Conservation (phyloP, 371 early-diverging fungal genomes). For the Mortierella sp. region DNA sequence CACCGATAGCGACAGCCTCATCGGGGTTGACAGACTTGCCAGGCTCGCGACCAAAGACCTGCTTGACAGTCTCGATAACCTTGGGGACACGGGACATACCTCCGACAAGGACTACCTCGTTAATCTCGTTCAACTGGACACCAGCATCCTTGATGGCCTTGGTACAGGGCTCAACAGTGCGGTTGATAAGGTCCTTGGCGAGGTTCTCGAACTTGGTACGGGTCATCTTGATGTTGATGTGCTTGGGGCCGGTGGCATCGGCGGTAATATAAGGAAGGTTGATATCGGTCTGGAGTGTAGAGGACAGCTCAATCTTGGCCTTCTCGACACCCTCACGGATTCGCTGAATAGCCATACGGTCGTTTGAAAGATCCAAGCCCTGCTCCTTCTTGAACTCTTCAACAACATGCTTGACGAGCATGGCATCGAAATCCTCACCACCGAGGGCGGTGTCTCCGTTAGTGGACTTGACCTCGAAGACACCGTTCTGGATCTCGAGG, state of each 20-base stretch:
- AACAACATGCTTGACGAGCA: conserved; percentile 86
- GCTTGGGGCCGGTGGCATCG: conserved; percentile 95
- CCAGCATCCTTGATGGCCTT: conserved; percentile 98
- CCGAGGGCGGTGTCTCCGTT: conserved; percentile 99
- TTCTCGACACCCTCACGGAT: conserved; percentile 98
- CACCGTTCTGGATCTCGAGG: conserved; percentile 97
- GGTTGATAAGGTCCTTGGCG: conserved; percentile 84
- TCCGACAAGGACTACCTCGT: conserved; percentile 99
- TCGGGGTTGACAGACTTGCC: conserved; percentile 98
- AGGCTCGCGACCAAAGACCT: conserved; percentile 93
- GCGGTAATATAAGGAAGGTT: conserved; percentile 97
- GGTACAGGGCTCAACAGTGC: conserved; percentile 95
- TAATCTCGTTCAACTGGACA: conserved; percentile 83
- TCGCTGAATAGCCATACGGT: conserved; percentile 95
- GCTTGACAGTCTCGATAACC: conserved; percentile 95
- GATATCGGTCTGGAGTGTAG: conserved; percentile 94
- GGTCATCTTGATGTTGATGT: conserved; percentile 94
- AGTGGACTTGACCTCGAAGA: conserved; percentile 98
- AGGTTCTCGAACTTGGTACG: conserved; percentile 94
- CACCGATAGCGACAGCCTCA: conserved; percentile 99
- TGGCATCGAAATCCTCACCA: conserved; percentile 99
- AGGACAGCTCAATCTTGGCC: conserved; percentile 98
- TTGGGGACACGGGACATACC: conserved; percentile 99
- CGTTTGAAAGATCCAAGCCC: conserved; percentile 80
- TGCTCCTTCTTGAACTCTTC: conserved; percentile 91